A percentile compares a stretch with the other conserved stretches of the same genome.
phyloP scores from a whole-genome alignment of 768 basidiomycete species.

The Mycena polygramma region DNA sequence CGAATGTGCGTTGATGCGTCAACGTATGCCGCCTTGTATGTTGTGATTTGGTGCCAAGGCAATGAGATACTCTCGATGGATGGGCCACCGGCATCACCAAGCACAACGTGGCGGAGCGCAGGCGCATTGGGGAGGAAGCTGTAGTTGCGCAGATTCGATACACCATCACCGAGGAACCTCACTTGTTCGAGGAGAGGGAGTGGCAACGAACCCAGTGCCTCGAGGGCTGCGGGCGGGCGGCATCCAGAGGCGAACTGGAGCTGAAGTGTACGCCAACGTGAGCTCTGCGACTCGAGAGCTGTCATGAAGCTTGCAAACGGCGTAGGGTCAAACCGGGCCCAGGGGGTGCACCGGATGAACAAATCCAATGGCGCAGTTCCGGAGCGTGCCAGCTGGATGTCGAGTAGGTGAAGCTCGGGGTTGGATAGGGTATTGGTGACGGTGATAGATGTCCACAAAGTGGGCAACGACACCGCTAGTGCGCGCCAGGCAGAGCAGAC shows the following conservation, averaged over 20 bases:
- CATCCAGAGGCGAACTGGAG: background rate
- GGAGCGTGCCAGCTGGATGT: slow-evolving; percentile 8
- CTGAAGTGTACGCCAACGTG: slow-evolving; percentile 3
- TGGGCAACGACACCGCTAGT: background rate
- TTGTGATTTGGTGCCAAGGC: slow-evolving; percentile 10
- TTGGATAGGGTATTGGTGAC: background rate
- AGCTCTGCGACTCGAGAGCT: background rate
- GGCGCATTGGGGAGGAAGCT: background rate
- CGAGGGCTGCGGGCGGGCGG: background rate
- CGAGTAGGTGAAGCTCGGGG: background rate
- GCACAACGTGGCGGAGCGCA: background rate
- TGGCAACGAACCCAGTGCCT: background rate
- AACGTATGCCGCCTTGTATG: slow-evolving; percentile 4
- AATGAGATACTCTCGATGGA: background rate
- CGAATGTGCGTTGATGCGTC: background rate
- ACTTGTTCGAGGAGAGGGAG: slow-evolving; percentile 1
- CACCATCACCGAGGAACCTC: background rate
- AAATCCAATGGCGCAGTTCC: background rate
- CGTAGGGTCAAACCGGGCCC: rapidly evolving
- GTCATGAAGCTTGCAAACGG: background rate
- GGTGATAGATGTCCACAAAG: slow-evolving; percentile 8
- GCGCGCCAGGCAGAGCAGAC: slow-evolving; percentile 9
- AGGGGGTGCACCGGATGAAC: background rate
- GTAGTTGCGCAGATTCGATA: background rate
- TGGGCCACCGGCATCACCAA: background rate